These are phyloP conservation scores for Linnemannia schmuckeri DNA, from an alignment of 192 early-diverging fungal genomes.

Conservation along the genomic window DNA sequence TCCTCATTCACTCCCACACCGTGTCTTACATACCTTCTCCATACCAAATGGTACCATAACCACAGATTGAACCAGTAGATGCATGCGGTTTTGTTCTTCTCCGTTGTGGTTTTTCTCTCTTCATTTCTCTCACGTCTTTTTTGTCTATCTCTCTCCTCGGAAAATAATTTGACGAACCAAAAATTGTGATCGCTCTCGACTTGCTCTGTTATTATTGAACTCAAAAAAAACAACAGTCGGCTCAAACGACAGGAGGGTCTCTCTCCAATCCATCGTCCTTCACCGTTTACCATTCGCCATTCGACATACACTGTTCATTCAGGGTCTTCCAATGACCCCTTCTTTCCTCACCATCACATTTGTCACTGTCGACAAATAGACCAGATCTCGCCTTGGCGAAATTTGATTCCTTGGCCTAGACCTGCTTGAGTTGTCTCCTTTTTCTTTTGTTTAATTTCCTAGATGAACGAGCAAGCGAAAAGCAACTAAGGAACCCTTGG, in stretches of 20 bases:
- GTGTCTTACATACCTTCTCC: neutral
- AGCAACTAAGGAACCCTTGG: too few relatives aligned
- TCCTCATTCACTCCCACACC: neutral
- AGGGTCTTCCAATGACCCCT: too few relatives aligned
- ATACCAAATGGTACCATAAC: neutral
- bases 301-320: slow-evolving; percentile 2
- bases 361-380: too few relatives aligned
- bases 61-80: neutral
- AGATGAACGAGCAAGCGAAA: too few relatives aligned
- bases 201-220: neutral
- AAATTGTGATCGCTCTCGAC: neutral
- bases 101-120: neutral
- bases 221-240: slow-evolving; percentile 4
- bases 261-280: neutral
- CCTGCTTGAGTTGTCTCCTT: too few relatives aligned
- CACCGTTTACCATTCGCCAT: neutral
- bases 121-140: neutral
- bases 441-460: too few relatives aligned
- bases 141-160: neutral
- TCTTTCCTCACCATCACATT: too few relatives aligned
- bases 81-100: neutral
- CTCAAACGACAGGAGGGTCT: neutral
- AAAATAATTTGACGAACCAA: neutral
- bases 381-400: too few relatives aligned
- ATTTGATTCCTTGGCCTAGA: too few relatives aligned